These are phyloP conservation scores for Clarkia xantiana DNA, from an alignment of 345 rosid genomes.

Conservation along the genomic window DNA sequence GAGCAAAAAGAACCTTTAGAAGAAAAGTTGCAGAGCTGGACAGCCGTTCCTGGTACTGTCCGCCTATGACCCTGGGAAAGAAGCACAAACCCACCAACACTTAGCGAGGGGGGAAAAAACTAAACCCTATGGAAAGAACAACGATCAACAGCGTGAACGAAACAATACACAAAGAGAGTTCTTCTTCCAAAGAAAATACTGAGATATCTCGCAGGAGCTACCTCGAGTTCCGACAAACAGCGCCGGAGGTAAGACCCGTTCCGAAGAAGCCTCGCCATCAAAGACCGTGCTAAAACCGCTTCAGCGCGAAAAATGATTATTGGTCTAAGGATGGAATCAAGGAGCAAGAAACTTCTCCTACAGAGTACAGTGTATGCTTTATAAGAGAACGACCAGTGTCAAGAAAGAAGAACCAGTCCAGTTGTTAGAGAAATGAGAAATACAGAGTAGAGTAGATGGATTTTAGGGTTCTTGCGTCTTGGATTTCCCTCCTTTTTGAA, in stretches of 20 bases:
- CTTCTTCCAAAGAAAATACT: conserved; percentile 1
- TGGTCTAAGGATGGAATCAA: neutral
- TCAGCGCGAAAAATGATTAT: neutral
- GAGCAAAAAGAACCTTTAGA: conserved; percentile 38
- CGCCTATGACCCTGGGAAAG: conserved; percentile 29
- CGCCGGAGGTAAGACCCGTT: conserved; percentile 25
- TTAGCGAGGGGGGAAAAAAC: neutral
- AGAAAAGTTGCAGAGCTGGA: conserved; percentile 37
- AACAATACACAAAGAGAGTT: neutral
- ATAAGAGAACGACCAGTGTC: too few relatives aligned
- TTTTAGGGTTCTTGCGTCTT: too few relatives aligned
- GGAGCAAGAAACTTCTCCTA: neutral
- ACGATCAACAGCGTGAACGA: too few relatives aligned
- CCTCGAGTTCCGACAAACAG: conserved; percentile 30
- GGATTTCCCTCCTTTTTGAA: too few relatives aligned
- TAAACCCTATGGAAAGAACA: neutral
- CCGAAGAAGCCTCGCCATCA: conserved; percentile 53
- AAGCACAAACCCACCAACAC: neutral
- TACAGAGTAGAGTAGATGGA: too few relatives aligned
- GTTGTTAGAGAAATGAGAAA: too few relatives aligned
- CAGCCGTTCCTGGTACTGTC: conserved; percentile 30
- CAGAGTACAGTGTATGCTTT: neutral
- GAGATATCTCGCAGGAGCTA: conserved; percentile 1
- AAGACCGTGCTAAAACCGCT: neutral
- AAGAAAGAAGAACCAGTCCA: too few relatives aligned